Base-by-base conservation (phyloP, 2,329 filamentous ascomycete species). In the Trichoderma atroviride region DNA sequence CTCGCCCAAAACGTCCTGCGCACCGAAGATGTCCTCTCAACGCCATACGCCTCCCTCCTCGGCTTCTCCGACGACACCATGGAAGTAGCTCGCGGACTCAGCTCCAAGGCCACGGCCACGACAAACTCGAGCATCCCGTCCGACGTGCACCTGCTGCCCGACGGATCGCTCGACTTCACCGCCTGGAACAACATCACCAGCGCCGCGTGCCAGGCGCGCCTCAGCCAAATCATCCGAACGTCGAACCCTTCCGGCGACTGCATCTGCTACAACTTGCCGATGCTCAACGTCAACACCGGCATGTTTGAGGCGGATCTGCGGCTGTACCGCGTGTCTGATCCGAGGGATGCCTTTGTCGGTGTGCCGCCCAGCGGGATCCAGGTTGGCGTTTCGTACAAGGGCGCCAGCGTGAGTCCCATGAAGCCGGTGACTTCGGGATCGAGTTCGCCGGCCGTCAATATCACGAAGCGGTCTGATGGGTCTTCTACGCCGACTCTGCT, bases 191-290 rank as follows among this genome's bases (percentile, higher is more conserved):
- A 75, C 4, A 77, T 83, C 55, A 91, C 87, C 9, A 81, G 83
- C 37, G 75, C 80, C 13, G 89, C 89, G 27, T 96, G 92, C 78
- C 81, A 80, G 56, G 74, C 80, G 27, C 84, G 86, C 10, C 82
- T 96, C 22, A 77, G 79, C 2, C 77, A 80, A 31, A 83, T 93
- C 60, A 81, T 83, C 16, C 81, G 84, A 70, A 87, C 89, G 53
- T 86, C 87, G 29, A 95, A 94, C 73, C 91, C 91, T 5, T 91
- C 91, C 11, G 93, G 93, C 62, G 87, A 93, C 59, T 91, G 90
- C 70, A 87, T 92, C 59, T 96, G 93, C 85, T 96, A 95, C 82
- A 96, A 96, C 77, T 80, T 96, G 29, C 89, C 90, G 0, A 88
- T 87, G 50, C 85, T 93, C 69, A 86, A 95, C 80, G 88, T 87